Evolutionary conservation across 176 grass and related monocot genomes (phyloP), one percentile per base, ranked within the genome.

Genomic region (Pharus latifolius): DNA sequence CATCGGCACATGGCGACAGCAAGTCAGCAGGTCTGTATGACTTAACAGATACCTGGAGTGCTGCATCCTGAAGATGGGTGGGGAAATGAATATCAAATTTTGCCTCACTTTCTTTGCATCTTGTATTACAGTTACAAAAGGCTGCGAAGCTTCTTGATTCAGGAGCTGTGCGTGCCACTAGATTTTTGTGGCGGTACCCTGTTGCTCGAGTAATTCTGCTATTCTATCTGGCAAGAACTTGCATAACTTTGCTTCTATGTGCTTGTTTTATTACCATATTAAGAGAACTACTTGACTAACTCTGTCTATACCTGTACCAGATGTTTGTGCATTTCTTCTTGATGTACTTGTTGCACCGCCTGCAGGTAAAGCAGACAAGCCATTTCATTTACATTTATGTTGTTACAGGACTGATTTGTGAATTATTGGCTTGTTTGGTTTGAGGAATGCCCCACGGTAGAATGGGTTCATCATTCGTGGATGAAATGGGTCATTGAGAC

Each of bases 271-370:
- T 54, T 14, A 18, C 23, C 22, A 14, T 54, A 44, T 62, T 47
- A 38, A 45, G 33, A 37, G 25, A 15, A 19, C 6, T 18, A 73
- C 45, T 25, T 66, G 42, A 75, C 55, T 68, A 16, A 69, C 64
- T 72, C 34, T 40, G 46, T 10, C 29, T 60, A 23, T 51, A 10
- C 10, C 44, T 75, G 25, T 77, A 62, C 52, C 81, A 99, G 95
- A 90, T 99, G 49, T 99, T 99, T 72, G 90, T 99, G 68, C 95
- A 99, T 74, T 86, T 99, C 49, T 99, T 99, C 85, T 88, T 99
- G 90, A 99, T 99, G 95, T 83, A 94, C 81, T 67, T 99, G 84
- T 68, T 94, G 77, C 76, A 99, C 54, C 95, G 79, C 34, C 84
- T 99, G 48, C 95, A 99, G 95, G 95, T 96, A 77, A 47, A n/a